Evolutionary conservation across 2,329 filamentous ascomycete genomes (phyloP).

Genomic region (Pestalotiopsis sp.): DNA sequence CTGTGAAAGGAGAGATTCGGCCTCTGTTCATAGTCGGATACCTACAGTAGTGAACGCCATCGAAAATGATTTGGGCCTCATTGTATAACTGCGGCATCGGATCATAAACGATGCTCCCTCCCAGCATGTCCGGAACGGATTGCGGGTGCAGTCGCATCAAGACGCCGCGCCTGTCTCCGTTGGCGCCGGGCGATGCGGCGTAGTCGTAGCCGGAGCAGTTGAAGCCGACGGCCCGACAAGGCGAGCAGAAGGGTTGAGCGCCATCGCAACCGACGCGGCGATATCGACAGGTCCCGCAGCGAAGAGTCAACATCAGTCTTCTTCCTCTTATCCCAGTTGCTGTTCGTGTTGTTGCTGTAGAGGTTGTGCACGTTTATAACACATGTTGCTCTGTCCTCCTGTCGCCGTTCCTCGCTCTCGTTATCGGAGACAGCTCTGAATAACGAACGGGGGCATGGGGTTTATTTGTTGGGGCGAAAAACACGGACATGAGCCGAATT

Average conservation of each 20-base stretch:
- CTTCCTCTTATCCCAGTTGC: neutral
- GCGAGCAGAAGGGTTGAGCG: conserved; percentile 9
- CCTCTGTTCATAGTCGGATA: neutral
- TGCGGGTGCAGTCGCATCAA: conserved; percentile 14
- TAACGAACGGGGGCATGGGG: neutral
- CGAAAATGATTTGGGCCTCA: conserved; percentile 20
- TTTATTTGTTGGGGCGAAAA: conserved; percentile 2
- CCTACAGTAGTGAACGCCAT: conserved; percentile 20
- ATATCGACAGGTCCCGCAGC: conserved; percentile 12
- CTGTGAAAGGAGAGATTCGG: neutral
- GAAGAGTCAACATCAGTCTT: conserved; percentile 4
- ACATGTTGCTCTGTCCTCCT: neutral
- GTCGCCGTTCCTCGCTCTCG: neutral
- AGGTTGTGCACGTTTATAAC: neutral
- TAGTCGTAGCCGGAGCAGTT: conserved; percentile 13
- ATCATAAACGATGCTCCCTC: conserved; percentile 9
- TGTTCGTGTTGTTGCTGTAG: neutral
- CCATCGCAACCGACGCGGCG: conserved; percentile 13
- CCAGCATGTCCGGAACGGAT: conserved; percentile 13
- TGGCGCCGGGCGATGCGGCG: neutral
- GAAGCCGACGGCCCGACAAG: conserved; percentile 9
- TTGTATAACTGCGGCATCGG: conserved; percentile 16
- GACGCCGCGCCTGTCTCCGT: conserved; percentile 3
- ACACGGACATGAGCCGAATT: neutral
- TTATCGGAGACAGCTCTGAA: neutral